Percentiles rank a stretch among this genome's conserved stretches.
Evolutionary conservation across 441 rosid genomes (phyloP).

Genomic region (Flueggea neowawraea): DNA sequence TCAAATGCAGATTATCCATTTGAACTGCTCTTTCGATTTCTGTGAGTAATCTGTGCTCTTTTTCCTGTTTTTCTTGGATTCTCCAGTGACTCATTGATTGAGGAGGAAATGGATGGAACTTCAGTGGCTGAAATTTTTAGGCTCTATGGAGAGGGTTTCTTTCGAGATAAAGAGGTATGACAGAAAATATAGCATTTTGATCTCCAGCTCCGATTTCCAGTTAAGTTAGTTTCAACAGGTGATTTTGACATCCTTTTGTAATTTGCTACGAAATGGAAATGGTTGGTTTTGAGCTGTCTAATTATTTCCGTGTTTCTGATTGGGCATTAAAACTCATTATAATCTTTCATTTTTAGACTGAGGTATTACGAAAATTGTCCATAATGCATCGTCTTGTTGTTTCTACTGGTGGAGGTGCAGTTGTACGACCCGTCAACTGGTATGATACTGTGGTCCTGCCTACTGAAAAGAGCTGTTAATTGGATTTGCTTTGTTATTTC

Average conservation of each 20-base stretch:
- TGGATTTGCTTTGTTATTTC: background rate
- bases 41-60: constrained; percentile 9
- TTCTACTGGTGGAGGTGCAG: constrained; percentile 97
- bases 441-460: constrained; percentile 15
- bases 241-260: too few species aligned
- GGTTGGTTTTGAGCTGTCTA: too few species aligned
- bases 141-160: constrained; percentile 71
- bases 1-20: constrained; percentile 3
- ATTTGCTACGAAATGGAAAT: too few species aligned
- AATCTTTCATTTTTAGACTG: constrained; percentile 51
- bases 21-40: background rate
- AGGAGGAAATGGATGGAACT: constrained; percentile 52
- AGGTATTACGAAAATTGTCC: constrained; percentile 51
- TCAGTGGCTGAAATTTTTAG: constrained; percentile 85
- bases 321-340: background rate
- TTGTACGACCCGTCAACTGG: constrained; percentile 69
- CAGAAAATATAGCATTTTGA: background rate
- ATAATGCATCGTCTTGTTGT: constrained; percentile 57
- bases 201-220: background rate
- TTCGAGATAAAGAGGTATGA: constrained; percentile 81
- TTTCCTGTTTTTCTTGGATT: constrained; percentile 16
- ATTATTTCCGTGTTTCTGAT: background rate
- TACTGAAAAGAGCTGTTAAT: background rate
- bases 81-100: constrained; percentile 65
- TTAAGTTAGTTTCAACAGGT: too few species aligned